Base-by-base conservation (phyloP, 176 grass and related monocot genomes). In the Zea mays region DNA sequence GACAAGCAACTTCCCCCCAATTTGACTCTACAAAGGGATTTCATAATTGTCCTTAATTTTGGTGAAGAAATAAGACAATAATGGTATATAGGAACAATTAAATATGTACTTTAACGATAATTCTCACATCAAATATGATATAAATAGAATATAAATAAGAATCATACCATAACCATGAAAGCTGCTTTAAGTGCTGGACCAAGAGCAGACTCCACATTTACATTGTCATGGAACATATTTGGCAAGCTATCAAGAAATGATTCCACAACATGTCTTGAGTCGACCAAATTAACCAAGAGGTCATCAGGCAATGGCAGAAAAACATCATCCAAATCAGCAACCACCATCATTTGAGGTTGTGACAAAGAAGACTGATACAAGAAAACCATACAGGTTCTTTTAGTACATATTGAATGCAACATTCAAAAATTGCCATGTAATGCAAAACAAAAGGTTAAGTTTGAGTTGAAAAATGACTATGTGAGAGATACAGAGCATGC, bases 331-430 rank as follows among this genome's bases (percentile, higher is more conserved):
- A 93, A 85, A 88, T 99, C 90, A 5, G 90, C 62, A 62, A 99
- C 85, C 78, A 93, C 92, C 96, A 95, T 86, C 92, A 95, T 99
- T 85, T 99, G 96, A 87, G 92, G 90, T 48, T 99, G 92, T 73
- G 87, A 89, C 81, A 93, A 84, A 59, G 96, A 95, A 70, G 92
- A 99, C 96, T 95, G 84, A 71, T 72, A 78, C 71, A 90, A 63
- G 7, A 57, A 89, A 21, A 79, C 8, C 55, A 75, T 49, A 86
- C 55, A 60, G 75, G 55, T 73, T 49, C 27, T 19, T 51, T 74
- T 63, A 66, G 49, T 7, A 50, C 52, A 75, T 81, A 66, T 42
- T 40, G 35, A 84, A 52, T n/a, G 55, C 0, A 0, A 36, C 33
- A 75, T 52, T 21, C 8, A 34, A 66, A 80, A 74, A 60, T 38